Base-by-base conservation (phyloP, 2,329 filamentous ascomycete genomes). In the Botrytis deweyae region DNA sequence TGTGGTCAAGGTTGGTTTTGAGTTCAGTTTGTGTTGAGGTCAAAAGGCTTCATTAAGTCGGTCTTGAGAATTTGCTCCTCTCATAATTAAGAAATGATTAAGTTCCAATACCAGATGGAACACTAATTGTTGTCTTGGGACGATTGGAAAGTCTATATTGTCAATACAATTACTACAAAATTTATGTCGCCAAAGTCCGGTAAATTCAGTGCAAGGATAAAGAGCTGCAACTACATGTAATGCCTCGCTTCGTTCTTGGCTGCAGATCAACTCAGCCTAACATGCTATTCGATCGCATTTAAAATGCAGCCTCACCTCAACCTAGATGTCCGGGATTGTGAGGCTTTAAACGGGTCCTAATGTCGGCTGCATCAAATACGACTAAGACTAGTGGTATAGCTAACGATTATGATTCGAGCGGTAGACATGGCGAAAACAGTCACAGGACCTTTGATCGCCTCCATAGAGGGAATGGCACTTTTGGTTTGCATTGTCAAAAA, bases 181-280 rank as follows among this genome's bases (percentile, higher is more conserved):
- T 12, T 58, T 22, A 58, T 25, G 49, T 25, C 38, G 20, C 22
- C n/a, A 44, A 33, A 25, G 33, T 22, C n/a, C 36, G 36, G 40
- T 25, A 42, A 42, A 6, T 29, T 42, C 49, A 14, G 49, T 38
- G 18, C 49, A 36, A 18, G 7, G 49, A 55, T 68, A 33, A 10
- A 42, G 16, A 55, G 65, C 49, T 68, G 46, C 66, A 29, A 33
- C 25, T 58, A 10, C 66, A 25, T 29, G 18, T 33, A 58, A 22
- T n/a, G n/a, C 58, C 36, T 58, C 38, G 66, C 49, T 44, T 69
- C 36, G 29, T 42, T 40, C 66, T 68, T 68, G 38, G 49, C 66
- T 58, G 66, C 38, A 69, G 66, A 58, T 25, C n/a, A 33, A 58
- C 40, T 42, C 49, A 42, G 36, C 49, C 36, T 69, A 42, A 58